Base-by-base conservation (phyloP, 768 basidiomycete species). In the Termitomyces sp. region DNA sequence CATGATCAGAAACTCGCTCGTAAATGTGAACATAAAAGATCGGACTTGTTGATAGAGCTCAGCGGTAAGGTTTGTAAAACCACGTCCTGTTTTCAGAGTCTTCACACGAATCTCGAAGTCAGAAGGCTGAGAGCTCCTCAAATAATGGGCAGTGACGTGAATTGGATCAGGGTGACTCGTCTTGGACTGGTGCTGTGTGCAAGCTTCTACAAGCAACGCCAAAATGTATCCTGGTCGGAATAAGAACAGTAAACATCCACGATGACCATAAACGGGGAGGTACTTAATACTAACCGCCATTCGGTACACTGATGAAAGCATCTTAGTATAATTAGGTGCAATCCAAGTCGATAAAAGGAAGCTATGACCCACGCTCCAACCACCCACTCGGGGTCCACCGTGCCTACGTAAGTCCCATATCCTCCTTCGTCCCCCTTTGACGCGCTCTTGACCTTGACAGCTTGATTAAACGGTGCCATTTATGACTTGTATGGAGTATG, bases 91-190 rank as follows among this genome's bases (percentile, higher is more conserved):
- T 61, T 79, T 84, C 15, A 84, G 33, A 3, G 63, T 67, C 5
- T 70, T 74, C 0, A 88, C 71, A 47, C 68, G 76, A 11, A 86
- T 74, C 46, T 78, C 73, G 56, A 79, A 82, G 1, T 69, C 55
- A 4, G 66, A 69, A 4, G 70, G 53, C 10, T 67, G 66, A 2
- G 81, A 75, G 3, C 79, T 68, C 22, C 73, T 73, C 36, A 86
- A 69, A 60, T 76, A 89, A 61, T 87, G 81, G 5, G 82, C 81
- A 15, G 79, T 83, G 47, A 85, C 66, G 63, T 87, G 80, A 41
- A 87, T 70, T 13, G 81, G 81, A 60, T 88, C 85, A 11, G 62
- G 67, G 63, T 85, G 84, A 10, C 62, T 52, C 3, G 63, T 55
- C 13, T 29, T 56, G 1, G 72, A 68, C 65, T 88, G 85, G 52